Conservation (phyloP, 2,329 filamentous ascomycete species). For the Verruconis gallopava region DNA sequence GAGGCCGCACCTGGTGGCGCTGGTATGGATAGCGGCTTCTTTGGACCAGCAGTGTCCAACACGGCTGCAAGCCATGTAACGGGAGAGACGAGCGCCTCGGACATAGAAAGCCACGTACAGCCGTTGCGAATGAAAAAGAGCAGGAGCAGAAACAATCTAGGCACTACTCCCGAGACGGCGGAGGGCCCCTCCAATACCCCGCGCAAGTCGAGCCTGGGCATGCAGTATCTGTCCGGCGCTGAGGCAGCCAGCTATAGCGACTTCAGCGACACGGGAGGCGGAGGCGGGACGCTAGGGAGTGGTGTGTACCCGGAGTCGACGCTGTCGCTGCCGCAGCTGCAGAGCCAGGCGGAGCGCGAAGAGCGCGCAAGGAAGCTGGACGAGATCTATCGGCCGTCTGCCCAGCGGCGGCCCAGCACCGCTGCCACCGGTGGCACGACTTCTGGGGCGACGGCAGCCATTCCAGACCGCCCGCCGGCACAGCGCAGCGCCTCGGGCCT, state of each 20-base stretch:
- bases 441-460: slow-evolving; percentile 16
- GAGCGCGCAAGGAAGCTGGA: slow-evolving; percentile 5
- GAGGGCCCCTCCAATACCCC: slow-evolving; percentile 14
- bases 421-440: slow-evolving; percentile 13
- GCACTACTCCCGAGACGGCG: slow-evolving; percentile 2
- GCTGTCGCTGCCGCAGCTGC: slow-evolving; percentile 23
- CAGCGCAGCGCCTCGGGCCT: slow-evolving; percentile 48
- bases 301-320: slow-evolving; percentile 36
- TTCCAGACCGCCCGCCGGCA: slow-evolving; percentile 21
- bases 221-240: slow-evolving; percentile 41
- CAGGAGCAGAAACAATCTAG: not conserved
- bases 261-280: slow-evolving; percentile 65
- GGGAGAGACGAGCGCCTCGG: slow-evolving; percentile 30
- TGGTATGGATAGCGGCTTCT: not conserved
- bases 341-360: slow-evolving; percentile 2
- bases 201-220: slow-evolving; percentile 45
- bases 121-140: not conserved
- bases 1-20: slow-evolving; percentile 4
- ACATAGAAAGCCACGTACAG: slow-evolving; percentile 16
- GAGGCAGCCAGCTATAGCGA: slow-evolving; percentile 73
- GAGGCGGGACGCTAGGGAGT: too few species aligned
- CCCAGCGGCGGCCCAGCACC: slow-evolving; percentile 18
- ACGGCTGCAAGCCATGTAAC: slow-evolving; percentile 38
- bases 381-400: slow-evolving; percentile 30
- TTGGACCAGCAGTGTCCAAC: not conserved